Percentiles rank a stretch among this genome's conserved stretches.
Evolutionary conservation across 495 filamentous ascomycete genomes (phyloP).

Genomic region (Letharia columbiana): DNA sequence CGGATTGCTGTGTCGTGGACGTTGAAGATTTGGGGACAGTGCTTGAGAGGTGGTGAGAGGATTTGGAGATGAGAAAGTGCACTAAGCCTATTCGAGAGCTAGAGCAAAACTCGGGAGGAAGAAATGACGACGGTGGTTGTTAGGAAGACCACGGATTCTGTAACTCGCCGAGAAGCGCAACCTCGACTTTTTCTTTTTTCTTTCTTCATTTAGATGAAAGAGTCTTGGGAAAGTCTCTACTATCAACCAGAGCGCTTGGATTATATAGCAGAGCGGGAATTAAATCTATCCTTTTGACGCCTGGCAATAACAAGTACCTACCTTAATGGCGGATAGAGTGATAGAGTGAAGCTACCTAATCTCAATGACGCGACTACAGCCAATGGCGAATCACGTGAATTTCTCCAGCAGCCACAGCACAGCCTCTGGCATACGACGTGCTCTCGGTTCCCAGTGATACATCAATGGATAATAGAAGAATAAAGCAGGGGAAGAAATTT

Average conservation of each 20-base stretch:
- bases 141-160: not conserved
- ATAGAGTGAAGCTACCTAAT: not conserved
- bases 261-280: not conserved
- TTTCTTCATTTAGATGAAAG: no score
- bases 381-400: not conserved
- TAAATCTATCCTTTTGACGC: not conserved
- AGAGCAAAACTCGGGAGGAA: constrained; percentile 8
- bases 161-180: not conserved
- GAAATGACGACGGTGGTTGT: constrained; percentile 15
- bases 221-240: no score
- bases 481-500: no score
- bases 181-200: no score
- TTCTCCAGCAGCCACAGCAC: no score
- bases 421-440: not conserved
- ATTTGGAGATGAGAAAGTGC: constrained; percentile 6
- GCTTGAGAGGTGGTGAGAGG: constrained; percentile 6
- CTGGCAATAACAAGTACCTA: not conserved
- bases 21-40: not conserved
- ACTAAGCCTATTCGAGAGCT: not conserved
- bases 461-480: not conserved
- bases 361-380: not conserved
- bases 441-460: not conserved
- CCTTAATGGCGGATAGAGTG: no score
- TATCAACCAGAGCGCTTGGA: not conserved
- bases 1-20: not conserved